A percentile compares a stretch with the other conserved stretches of the same genome.
phyloP scores from a whole-genome alignment of 108 stramenopile genomes.

The Discostella stelligeroides region DNA sequence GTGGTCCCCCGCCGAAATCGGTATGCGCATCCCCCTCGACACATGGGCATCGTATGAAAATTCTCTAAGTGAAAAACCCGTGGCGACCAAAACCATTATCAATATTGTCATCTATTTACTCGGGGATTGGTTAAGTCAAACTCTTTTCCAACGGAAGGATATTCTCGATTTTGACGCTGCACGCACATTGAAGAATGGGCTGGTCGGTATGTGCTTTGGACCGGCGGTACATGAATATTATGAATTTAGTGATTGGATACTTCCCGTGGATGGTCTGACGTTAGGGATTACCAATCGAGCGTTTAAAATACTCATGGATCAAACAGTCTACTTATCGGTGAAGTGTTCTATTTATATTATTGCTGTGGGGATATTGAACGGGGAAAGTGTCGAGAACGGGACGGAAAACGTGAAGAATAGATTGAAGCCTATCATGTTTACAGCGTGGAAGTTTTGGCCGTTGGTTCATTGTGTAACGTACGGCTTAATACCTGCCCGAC shows the following conservation, averaged over 20 bases:
- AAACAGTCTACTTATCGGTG: constrained; percentile 88
- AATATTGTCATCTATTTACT: constrained; percentile 94
- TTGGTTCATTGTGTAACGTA: constrained; percentile 93
- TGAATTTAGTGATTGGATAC: constrained; percentile 89
- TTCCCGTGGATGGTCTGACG: constrained; percentile 81
- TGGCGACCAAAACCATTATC: constrained; percentile 92
- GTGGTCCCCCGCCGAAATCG: constrained; percentile 80
- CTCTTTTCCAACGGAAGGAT: constrained; percentile 79
- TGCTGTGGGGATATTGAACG: constrained; percentile 80
- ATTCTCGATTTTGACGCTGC: constrained; percentile 86
- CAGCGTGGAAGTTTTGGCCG: constrained; percentile 97
- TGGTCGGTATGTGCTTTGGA: constrained; percentile 93
- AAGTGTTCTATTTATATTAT: constrained; percentile 91
- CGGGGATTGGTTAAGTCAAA: constrained; percentile 95
- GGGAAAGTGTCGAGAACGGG: constrained; percentile 63
- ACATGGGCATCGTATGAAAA: constrained; percentile 89
- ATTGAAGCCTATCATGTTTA: constrained; percentile 83
- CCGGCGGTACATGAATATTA: constrained; percentile 95
- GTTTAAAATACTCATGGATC: constrained; percentile 95
- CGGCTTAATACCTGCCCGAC: constrained; percentile 83
- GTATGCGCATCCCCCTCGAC: constrained; percentile 87
- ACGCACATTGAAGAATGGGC: constrained; percentile 86
- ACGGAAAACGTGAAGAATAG: constrained; percentile 68
- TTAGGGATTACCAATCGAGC: constrained; percentile 75
- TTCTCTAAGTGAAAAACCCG: constrained; percentile 78